Conservation (phyloP, 257 asterid genomes). For the Leonotis leonurus region DNA sequence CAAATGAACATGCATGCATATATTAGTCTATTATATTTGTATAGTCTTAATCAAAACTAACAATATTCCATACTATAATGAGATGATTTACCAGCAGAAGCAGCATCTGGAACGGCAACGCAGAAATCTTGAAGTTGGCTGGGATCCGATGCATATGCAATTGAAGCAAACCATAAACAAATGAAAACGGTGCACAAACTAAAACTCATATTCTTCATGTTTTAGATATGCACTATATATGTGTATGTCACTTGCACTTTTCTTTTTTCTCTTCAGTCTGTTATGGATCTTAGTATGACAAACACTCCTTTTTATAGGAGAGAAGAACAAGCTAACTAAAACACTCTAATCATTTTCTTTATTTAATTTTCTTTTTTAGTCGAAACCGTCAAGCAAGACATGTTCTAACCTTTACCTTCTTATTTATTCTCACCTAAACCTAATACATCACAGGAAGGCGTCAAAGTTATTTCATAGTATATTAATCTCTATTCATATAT, state of each 20-base stretch:
- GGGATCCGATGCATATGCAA: conserved; percentile 9
- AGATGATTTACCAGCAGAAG: not conserved
- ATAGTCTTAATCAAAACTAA: not conserved
- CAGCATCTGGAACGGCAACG: conserved; percentile 2
- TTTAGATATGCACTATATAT: not conserved
- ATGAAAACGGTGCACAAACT: not conserved
- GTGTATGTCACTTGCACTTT: not conserved
- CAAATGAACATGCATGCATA: not conserved
- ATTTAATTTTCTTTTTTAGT: not conserved
- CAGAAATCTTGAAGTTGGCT: conserved; percentile 15
- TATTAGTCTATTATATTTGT: not conserved
- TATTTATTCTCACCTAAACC: no score
- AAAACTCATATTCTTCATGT: not conserved
- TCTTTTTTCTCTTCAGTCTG: not conserved
- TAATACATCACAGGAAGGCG: no score
- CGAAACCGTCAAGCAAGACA: not conserved
- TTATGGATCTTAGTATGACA: not conserved
- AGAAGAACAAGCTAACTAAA: not conserved
- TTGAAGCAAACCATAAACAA: not conserved
- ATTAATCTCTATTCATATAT: no score
- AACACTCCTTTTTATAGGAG: not conserved
- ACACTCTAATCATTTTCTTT: no score
- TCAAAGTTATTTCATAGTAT: no score
- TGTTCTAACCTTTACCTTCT: not conserved
- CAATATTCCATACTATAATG: not conserved